Percentiles rank a stretch among this genome's conserved stretches.
Evolutionary conservation across 768 basidiomycete species (phyloP).

Genomic region (Boletus rubescentipes): DNA sequence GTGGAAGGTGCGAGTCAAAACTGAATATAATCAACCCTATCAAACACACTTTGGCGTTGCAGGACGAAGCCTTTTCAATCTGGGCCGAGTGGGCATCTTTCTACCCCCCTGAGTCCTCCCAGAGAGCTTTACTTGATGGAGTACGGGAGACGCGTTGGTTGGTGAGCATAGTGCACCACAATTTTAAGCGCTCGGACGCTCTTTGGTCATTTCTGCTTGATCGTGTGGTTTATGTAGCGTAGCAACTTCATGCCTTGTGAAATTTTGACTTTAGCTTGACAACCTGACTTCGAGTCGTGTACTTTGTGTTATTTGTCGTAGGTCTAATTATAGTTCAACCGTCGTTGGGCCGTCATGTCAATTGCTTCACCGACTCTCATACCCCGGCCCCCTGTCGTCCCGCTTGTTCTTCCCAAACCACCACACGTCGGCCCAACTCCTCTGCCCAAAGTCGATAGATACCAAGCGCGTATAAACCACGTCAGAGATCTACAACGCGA

Average conservation of each 20-base stretch:
- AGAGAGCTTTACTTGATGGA: slow-evolving; percentile 68
- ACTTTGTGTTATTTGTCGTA: no score
- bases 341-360: slow-evolving; percentile 38
- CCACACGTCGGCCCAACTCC: slow-evolving; percentile 69
- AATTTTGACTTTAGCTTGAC: no score
- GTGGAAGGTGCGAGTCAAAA: slow-evolving; percentile 77
- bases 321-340: no score
- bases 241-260: not conserved
- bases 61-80: slow-evolving; percentile 96
- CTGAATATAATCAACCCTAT: not conserved
- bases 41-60: slow-evolving; percentile 8
- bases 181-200: slow-evolving; percentile 76
- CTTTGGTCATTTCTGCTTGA: slow-evolving; percentile 84
- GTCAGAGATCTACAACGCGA: slow-evolving; percentile 70
- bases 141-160: slow-evolving; percentile 82
- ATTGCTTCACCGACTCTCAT: slow-evolving; percentile 72
- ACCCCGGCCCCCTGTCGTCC: slow-evolving; percentile 61
- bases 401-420: slow-evolving; percentile 61
- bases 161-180: slow-evolving; percentile 90
- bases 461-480: slow-evolving; percentile 57
- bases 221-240: not conserved
- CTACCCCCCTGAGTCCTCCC: slow-evolving; percentile 72
- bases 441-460: slow-evolving; percentile 45
- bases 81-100: slow-evolving; percentile 95
- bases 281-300: no score